phyloP scores from a whole-genome alignment of 2,329 filamentous ascomycete genomes.

The Aaosphaeria arxii region DNA sequence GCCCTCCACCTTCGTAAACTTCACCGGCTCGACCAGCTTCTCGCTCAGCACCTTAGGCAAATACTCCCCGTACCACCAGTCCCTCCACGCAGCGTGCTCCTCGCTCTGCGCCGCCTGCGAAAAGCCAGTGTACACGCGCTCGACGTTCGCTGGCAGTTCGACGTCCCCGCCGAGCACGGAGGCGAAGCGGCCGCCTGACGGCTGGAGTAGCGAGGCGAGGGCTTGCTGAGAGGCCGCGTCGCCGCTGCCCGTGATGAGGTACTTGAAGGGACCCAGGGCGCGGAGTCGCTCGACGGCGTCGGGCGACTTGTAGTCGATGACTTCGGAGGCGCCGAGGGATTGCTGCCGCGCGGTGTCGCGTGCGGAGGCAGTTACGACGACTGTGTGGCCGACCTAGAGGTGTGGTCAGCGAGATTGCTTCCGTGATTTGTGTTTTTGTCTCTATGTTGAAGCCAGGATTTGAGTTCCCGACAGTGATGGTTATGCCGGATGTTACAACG shows the following conservation, averaged over 20 bases:
- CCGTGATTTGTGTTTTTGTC: background rate
- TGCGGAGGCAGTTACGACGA: constrained; percentile 22
- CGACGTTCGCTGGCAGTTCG: constrained; percentile 19
- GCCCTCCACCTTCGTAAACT: constrained; percentile 19
- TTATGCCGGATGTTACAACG: too few species aligned
- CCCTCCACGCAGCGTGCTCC: constrained; percentile 15
- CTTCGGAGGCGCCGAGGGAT: constrained; percentile 17
- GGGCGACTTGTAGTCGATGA: constrained; percentile 24
- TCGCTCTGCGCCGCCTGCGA: constrained; percentile 23
- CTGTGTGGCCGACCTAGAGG: constrained; percentile 22
- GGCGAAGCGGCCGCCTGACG: constrained; percentile 17
- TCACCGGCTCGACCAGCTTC: constrained; percentile 18
- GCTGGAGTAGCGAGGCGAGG: constrained; percentile 17
- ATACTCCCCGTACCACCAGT: constrained; percentile 24
- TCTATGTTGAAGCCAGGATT: background rate
- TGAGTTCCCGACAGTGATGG: too few species aligned
- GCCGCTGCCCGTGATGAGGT: constrained; percentile 23
- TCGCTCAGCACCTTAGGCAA: constrained; percentile 19
- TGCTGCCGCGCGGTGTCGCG: constrained; percentile 20
- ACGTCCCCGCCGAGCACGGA: constrained; percentile 18
- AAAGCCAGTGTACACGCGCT: constrained; percentile 21
- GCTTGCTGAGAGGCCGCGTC: constrained; percentile 22
- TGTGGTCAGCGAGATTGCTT: constrained; percentile 4
- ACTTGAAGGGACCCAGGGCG: constrained; percentile 20
- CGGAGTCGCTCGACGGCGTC: constrained; percentile 19